phyloP scores from a whole-genome alignment of 371 early-diverging fungal species.

The Mortierella sp. region DNA sequence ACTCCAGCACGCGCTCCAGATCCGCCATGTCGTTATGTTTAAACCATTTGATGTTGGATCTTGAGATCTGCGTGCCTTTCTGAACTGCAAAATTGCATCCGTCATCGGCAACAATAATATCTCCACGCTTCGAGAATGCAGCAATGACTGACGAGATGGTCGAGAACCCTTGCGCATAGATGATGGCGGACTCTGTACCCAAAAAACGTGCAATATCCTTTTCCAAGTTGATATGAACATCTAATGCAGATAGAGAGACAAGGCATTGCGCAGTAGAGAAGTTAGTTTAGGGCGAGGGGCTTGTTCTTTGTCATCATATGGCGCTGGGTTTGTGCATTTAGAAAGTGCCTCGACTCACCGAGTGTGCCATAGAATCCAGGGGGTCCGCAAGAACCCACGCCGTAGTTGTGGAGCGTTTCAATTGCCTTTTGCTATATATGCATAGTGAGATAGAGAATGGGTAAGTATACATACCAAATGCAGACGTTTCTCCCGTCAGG shows the following conservation, averaged over 20 bases:
- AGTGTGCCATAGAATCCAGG: conserved; percentile 99
- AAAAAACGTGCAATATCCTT: conserved; percentile 89
- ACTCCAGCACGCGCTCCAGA: conserved; percentile 87
- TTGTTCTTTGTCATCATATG: neutral
- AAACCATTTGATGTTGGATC: conserved; percentile 89
- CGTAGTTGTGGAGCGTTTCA: conserved; percentile 93
- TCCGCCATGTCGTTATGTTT: conserved; percentile 98
- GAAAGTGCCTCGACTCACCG: conserved; percentile 47
- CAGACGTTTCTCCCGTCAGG: too few relatives aligned
- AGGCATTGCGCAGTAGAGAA: too few relatives aligned
- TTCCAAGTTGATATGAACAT: conserved; percentile 98
- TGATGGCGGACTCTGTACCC: conserved; percentile 92
- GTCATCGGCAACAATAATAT: conserved; percentile 95
- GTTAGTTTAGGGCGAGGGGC: too few relatives aligned
- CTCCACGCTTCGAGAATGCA: conserved; percentile 98
- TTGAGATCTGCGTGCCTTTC: conserved; percentile 92
- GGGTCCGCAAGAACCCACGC: conserved; percentile 99
- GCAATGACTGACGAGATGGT: conserved; percentile 96
- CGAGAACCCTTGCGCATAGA: conserved; percentile 98
- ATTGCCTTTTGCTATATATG: conserved; percentile 80
- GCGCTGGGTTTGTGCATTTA: neutral
- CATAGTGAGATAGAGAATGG: neutral
- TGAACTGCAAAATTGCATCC: conserved; percentile 90
- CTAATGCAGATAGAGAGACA: conserved; percentile 53
- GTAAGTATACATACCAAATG: too few relatives aligned